Conservation (phyloP, 2,329 filamentous ascomycete genomes). For the Xylaria digitata region DNA sequence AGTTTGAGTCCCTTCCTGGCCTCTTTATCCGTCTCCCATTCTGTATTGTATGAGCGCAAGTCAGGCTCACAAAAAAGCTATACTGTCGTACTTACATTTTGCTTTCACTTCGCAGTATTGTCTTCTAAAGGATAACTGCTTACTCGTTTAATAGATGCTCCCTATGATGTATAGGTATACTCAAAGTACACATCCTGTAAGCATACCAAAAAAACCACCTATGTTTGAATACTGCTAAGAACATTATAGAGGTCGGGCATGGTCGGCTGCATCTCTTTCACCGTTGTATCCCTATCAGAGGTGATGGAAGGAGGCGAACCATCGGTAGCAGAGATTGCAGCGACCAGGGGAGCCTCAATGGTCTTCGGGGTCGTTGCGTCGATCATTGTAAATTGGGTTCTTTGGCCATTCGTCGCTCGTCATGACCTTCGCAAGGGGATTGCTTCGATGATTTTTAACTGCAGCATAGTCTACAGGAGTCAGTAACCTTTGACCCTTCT, state of each 20-base stretch:
- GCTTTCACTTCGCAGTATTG: not conserved
- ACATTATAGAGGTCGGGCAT: constrained; percentile 62
- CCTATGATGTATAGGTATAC: constrained; percentile 69
- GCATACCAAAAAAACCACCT: constrained; percentile 25
- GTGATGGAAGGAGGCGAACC: constrained; percentile 48
- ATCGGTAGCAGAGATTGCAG: constrained; percentile 56
- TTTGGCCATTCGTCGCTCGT: constrained; percentile 71
- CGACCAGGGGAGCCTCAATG: constrained; percentile 62
- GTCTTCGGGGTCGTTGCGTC: constrained; percentile 65
- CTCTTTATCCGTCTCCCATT: not conserved
- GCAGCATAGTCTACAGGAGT: constrained; percentile 68
- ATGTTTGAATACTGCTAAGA: constrained; percentile 5
- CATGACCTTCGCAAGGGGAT: constrained; percentile 68
- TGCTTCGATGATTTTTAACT: constrained; percentile 67
- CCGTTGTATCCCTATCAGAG: constrained; percentile 62
- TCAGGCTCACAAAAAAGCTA: not conserved
- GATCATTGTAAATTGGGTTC: constrained; percentile 67
- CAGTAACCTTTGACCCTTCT: constrained; percentile 31
- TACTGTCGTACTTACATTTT: not conserved
- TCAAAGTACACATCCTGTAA: constrained; percentile 64
- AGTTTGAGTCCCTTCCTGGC: not conserved
- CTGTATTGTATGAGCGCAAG: not conserved
- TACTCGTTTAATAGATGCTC: constrained; percentile 55
- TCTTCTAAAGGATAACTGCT: not conserved
- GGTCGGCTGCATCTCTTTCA: constrained; percentile 68